Percentiles rank a stretch among this genome's conserved stretches.
Evolutionary conservation across 2,329 filamentous ascomycete genomes (phyloP).

Genomic region (Calonectria leucothoes): DNA sequence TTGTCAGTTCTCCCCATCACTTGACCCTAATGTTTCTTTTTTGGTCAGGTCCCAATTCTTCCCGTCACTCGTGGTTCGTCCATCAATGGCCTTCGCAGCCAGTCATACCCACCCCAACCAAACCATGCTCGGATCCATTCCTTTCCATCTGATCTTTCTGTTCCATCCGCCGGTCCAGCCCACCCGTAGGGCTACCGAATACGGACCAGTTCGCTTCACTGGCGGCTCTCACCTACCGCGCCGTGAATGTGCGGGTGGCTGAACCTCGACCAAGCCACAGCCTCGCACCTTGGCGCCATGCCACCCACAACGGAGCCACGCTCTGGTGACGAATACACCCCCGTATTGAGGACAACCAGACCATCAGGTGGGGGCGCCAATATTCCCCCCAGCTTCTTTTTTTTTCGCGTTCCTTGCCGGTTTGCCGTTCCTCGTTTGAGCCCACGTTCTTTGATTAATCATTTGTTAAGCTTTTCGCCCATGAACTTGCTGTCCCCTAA

Average conservation of each 20-base stretch:
- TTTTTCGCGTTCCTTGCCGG: slow-evolving; percentile 2
- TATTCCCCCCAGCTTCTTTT: background rate
- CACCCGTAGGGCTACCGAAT: slow-evolving; percentile 6
- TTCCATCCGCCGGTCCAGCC: background rate
- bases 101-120: background rate
- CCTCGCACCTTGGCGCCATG: background rate
- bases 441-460: background rate
- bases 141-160: slow-evolving; percentile 13
- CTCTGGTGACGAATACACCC: slow-evolving; percentile 24
- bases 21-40: slow-evolving; percentile 10
- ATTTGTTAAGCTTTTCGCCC: slow-evolving; percentile 3
- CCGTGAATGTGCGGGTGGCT: slow-evolving; percentile 11
- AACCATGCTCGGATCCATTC: slow-evolving; percentile 9
- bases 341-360: slow-evolving; percentile 10
- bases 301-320: slow-evolving; percentile 15
- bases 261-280: slow-evolving; percentile 19
- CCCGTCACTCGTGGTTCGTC: background rate
- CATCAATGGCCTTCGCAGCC: slow-evolving; percentile 1
- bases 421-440: slow-evolving; percentile 2
- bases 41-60: background rate
- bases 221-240: background rate
- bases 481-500: background rate
- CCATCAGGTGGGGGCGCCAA: background rate
- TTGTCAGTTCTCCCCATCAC: background rate
- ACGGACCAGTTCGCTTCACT: background rate